These are phyloP conservation scores for Melampsora larici-populina DNA, from an alignment of 1,284 basidiomycete genomes.

Conservation along the genomic window DNA sequence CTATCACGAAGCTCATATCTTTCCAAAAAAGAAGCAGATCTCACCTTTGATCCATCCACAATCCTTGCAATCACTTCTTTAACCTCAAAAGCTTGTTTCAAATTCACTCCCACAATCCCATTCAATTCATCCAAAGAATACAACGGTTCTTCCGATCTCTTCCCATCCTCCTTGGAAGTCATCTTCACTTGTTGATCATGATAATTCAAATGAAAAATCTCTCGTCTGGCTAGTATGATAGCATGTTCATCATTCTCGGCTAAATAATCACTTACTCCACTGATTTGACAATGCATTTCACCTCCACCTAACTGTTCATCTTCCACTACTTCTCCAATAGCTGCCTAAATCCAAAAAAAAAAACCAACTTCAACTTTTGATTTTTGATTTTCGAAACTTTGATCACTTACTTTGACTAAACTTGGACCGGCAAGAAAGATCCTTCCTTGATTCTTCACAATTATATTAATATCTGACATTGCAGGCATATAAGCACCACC, in stretches of 20 bases:
- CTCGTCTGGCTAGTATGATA: conserved; percentile 73
- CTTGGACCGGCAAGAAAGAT: conserved; percentile 97
- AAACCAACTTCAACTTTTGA: no score
- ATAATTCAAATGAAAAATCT: conserved; percentile 59
- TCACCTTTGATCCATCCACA: conserved; percentile 71
- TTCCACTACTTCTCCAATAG: conserved; percentile 87
- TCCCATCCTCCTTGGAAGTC: conserved; percentile 35
- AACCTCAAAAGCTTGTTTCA: conserved; percentile 85
- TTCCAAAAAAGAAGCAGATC: no score
- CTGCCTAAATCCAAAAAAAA: conserved; percentile 58
- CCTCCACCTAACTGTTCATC: conserved; percentile 86
- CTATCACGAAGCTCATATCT: no score
- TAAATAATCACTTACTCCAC: conserved; percentile 89
- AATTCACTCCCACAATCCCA: conserved; percentile 84
- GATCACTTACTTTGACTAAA: conserved; percentile 64
- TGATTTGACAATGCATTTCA: conserved; percentile 88
- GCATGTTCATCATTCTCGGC: conserved; percentile 85
- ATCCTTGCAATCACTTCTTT: conserved; percentile 84
- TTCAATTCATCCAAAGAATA: conserved; percentile 78
- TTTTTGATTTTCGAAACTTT: no score
- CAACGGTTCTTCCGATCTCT: conserved; percentile 67
- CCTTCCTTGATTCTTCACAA: conserved; percentile 84
- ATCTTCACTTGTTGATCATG: neutral
- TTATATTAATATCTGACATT: conserved; percentile 94
- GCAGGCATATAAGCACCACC: conserved; percentile 84